Percentiles rank a stretch among this genome's conserved stretches.
Conservation (phyloP, 2,329 filamentous ascomycete genomes). For the Ophiostoma triangulosporum region DNA sequence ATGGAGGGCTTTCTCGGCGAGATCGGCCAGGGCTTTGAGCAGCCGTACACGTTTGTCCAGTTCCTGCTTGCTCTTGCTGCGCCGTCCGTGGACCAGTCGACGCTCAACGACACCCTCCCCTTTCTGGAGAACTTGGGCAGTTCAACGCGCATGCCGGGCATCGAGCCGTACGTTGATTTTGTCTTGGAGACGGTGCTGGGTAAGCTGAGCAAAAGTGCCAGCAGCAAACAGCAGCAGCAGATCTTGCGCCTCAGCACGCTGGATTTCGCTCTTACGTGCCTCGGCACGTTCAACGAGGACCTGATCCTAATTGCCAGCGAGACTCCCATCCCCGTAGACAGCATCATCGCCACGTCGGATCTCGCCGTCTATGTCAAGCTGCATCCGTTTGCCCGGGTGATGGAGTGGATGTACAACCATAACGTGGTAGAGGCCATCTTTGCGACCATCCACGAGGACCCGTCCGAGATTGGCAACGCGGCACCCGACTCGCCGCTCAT, state of each 20-base stretch:
- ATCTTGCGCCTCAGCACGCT: conserved; percentile 70
- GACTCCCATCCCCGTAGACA: conserved; percentile 61
- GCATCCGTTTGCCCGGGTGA: conserved; percentile 85
- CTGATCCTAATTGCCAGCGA: conserved; percentile 74
- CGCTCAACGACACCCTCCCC: conserved; percentile 60
- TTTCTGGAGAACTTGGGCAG: conserved; percentile 80
- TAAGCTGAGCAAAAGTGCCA: conserved; percentile 34
- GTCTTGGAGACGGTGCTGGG: conserved; percentile 68
- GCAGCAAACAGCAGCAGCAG: conserved; percentile 42
- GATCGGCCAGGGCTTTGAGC: conserved; percentile 68
- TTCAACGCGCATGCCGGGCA: conserved; percentile 61
- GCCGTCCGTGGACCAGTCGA: conserved; percentile 46
- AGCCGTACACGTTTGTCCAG: conserved; percentile 70
- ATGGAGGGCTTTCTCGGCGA: conserved; percentile 59
- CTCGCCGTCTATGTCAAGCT: conserved; percentile 69
- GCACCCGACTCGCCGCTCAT: conserved; percentile 70
- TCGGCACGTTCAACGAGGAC: conserved; percentile 87
- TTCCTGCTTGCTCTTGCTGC: conserved; percentile 60
- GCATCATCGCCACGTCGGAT: conserved; percentile 58
- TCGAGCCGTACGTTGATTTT: conserved; percentile 89
- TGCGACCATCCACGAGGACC: conserved; percentile 62
- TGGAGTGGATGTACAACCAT: conserved; percentile 98
- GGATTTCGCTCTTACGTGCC: conserved; percentile 65
- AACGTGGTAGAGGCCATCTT: conserved; percentile 72
- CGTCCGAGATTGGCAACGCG: conserved; percentile 57